These are phyloP conservation scores for Alternaria consortialis DNA, from an alignment of 2,329 filamentous ascomycete genomes.

Conservation along the genomic window DNA sequence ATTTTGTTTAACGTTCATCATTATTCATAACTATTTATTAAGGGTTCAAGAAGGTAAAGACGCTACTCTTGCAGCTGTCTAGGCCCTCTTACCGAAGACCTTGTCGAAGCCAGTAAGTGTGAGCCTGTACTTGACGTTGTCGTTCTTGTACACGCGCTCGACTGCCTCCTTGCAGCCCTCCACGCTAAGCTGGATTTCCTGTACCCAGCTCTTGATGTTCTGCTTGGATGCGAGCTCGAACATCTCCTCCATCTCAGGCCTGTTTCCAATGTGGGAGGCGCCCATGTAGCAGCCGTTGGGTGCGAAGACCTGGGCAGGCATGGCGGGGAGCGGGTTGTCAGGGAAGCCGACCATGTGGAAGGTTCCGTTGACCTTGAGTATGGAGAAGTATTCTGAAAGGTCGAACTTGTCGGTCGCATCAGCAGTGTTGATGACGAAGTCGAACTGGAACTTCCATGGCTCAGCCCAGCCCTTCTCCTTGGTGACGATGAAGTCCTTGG, in stretches of 20 bases:
- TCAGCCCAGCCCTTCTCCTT: slow-evolving; percentile 67
- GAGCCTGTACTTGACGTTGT: slow-evolving; percentile 76
- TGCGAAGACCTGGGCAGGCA: slow-evolving; percentile 79
- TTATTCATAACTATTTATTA: slow-evolving; percentile 1
- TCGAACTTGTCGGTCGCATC: slow-evolving; percentile 75
- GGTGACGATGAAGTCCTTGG: slow-evolving; percentile 68
- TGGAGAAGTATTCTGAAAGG: slow-evolving; percentile 74
- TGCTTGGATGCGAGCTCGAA: slow-evolving; percentile 60
- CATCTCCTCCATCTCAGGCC: slow-evolving; percentile 62
- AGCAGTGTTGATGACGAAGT: slow-evolving; percentile 79
- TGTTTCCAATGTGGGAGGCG: slow-evolving; percentile 61
- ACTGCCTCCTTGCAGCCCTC: slow-evolving; percentile 75
- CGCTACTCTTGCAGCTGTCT: slow-evolving; percentile 13
- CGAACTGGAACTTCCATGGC: slow-evolving; percentile 68
- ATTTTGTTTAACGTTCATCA: background rate
- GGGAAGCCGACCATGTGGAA: slow-evolving; percentile 85
- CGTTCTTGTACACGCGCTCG: slow-evolving; percentile 70
- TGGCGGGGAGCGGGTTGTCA: slow-evolving; percentile 74
- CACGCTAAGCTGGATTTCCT: slow-evolving; percentile 76
- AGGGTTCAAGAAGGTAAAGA: background rate
- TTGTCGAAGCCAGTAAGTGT: slow-evolving; percentile 74
- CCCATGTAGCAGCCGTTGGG: slow-evolving; percentile 70
- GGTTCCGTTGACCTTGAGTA: slow-evolving; percentile 81
- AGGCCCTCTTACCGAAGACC: slow-evolving; percentile 65
- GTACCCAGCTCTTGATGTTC: slow-evolving; percentile 64